Conservation (phyloP, 495 filamentous ascomycete species). For the Pyrenula massariospora region DNA sequence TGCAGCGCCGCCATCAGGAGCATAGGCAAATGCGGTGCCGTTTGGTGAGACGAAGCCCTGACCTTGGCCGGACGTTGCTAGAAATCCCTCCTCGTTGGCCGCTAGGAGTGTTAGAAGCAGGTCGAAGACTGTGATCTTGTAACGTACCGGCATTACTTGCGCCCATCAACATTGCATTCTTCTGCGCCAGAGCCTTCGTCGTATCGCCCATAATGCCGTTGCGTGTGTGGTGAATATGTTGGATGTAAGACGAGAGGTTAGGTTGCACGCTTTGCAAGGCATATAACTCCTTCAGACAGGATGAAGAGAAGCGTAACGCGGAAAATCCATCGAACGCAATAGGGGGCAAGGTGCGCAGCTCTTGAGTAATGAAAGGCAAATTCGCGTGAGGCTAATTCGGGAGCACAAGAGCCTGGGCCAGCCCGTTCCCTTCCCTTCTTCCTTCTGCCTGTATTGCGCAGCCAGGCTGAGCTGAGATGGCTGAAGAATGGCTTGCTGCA, state of each 20-base stretch:
- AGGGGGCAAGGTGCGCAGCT: neutral
- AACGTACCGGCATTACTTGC: neutral
- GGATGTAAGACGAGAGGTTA: neutral
- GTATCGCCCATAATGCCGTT: neutral
- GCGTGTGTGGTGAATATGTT: neutral
- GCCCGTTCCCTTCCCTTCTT: neutral
- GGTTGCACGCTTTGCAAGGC: neutral
- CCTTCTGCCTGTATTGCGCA: neutral
- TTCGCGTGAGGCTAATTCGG: neutral
- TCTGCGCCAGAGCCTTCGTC: neutral
- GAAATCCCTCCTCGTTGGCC: neutral
- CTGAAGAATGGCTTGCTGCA: neutral
- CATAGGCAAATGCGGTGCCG: neutral
- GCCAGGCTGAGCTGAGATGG: neutral
- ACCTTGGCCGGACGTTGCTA: neutral
- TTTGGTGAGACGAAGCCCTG: neutral
- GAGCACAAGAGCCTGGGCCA: neutral
- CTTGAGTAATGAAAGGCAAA: neutral
- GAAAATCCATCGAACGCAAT: neutral
- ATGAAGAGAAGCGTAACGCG: neutral
- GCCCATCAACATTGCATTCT: neutral
- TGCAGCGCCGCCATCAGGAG: neutral
- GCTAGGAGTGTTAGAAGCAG: neutral
- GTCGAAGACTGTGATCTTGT: neutral
- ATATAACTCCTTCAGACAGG: neutral